A percentile compares a stretch with the other conserved stretches of the same genome.
Evolutionary conservation across 1,284 basidiomycete genomes (phyloP).

Genomic region (Cryptococcus sp.): DNA sequence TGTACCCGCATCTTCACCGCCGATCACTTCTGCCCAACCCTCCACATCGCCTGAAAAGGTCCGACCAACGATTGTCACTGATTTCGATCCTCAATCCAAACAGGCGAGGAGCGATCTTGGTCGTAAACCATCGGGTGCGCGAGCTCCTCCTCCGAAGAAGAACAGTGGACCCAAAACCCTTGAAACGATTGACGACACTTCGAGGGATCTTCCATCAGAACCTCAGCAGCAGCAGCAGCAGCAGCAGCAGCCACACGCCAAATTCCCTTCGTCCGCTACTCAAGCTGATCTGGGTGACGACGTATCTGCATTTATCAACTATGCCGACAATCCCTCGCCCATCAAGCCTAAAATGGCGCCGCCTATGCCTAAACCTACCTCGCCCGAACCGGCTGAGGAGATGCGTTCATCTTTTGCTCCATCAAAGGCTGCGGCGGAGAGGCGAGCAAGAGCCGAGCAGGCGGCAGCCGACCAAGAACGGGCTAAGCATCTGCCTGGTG

Average conservation of each 20-base stretch:
- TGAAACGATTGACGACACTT: conserved; percentile 20
- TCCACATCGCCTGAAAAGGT: conserved; percentile 15
- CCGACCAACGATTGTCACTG: conserved; percentile 26
- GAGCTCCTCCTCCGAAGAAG: conserved; percentile 62
- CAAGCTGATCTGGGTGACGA: conserved; percentile 37
- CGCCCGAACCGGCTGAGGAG: conserved; percentile 20
- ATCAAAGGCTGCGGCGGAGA: conserved; percentile 73
- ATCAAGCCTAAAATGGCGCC: conserved; percentile 26
- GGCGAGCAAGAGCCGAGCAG: conserved; percentile 76
- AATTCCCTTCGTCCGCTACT: conserved; percentile 13
- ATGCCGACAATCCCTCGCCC: conserved; percentile 39
- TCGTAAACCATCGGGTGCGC: conserved; percentile 80
- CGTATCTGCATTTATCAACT: conserved; percentile 42
- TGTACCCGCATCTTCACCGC: background rate
- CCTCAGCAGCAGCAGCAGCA: background rate
- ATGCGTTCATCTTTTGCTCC: conserved; percentile 80
- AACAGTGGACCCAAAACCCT: conserved; percentile 17
- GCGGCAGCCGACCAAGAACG: conserved; percentile 65
- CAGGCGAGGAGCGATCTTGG: conserved; percentile 52
- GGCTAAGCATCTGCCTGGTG: conserved; percentile 58
- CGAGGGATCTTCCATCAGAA: too few relatives aligned
- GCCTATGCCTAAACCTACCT: background rate
- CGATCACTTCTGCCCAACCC: background rate
- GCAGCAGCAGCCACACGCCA: background rate
- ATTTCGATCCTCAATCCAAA: conserved; percentile 12